Evolutionary conservation across 495 filamentous ascomycete species (phyloP), one percentile per base, ranked within the genome.

Genomic region (Aspergillus sclerotiicarbonarius): DNA sequence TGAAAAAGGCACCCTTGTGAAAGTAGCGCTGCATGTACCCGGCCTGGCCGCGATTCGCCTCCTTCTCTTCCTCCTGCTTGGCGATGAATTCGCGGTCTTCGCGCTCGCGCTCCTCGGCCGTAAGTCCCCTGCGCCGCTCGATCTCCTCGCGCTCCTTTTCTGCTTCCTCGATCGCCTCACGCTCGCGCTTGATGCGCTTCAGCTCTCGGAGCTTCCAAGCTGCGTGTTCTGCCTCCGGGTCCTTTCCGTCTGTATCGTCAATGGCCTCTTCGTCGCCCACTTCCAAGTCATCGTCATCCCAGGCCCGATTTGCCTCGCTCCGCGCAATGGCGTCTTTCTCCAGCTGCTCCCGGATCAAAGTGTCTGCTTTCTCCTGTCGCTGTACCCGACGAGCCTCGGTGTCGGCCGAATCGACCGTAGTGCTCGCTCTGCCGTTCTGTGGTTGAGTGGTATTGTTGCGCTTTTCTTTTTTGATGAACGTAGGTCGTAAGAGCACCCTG

Each of bases 1-100:
- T 86, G 75, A 89, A 98, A 77, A 97, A 98, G 21, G 94, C 94
- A 50, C 94, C 94, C 78, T 92, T 93, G 79, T 99, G 94, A 69
- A 88, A 91, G 73, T 97, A 98, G 69, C 93, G 92, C 70, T 96
- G 92, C 90, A 98, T 90, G 69, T 85, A 97, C 1, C 81, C 81
- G 78, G 92, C 89, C 78, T 96, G 88, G 41, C 92, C 94, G 35
- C 87, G 86, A 33, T 76, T 75, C 16, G 93, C 91, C 61, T 90
- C 91, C 45, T 80, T 78, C 62, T 98, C 94, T 62, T 92, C 91
- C 57, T 87, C 87, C 73, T 97, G 93, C 63, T 79, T 76, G 7
- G 84, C 82, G 15, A 97, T 70, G 68, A 85, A 92, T 54, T 82
- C 87, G 52, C 85, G 79, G 66, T 99, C 95, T 67, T 99, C 94